phyloP scores from a whole-genome alignment of 2,329 filamentous ascomycete species.

The Alternaria hordeiaustralica region DNA sequence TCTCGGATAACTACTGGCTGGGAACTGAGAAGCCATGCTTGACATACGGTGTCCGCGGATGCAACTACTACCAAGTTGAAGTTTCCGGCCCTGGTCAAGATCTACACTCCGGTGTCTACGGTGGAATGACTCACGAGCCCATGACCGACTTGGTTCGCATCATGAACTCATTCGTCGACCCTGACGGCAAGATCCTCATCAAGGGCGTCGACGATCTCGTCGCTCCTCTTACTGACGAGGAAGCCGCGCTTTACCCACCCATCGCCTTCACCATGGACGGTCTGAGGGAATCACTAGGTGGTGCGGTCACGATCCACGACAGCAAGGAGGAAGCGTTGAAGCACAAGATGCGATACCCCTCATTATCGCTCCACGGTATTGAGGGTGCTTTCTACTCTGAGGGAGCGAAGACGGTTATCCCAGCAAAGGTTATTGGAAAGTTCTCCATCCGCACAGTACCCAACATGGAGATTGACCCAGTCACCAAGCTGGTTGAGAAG shows the following conservation, averaged over 20 bases:
- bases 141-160: constrained; percentile 94
- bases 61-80: constrained; percentile 96
- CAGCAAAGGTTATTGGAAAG: constrained; percentile 96
- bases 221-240: constrained; percentile 83
- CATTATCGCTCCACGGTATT: constrained; percentile 89
- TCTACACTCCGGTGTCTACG: constrained; percentile 95
- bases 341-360: constrained; percentile 95
- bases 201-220: constrained; percentile 95
- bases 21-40: constrained; percentile 98
- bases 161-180: constrained; percentile 83
- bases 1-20: constrained; percentile 99
- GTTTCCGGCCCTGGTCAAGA: constrained; percentile 91
- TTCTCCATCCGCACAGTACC: constrained; percentile 98
- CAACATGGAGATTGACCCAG: constrained; percentile 92
- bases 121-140: constrained; percentile 93
- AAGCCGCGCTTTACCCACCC: constrained; percentile 83
- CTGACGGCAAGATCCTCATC: constrained; percentile 89
- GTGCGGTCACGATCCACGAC: constrained; percentile 82
- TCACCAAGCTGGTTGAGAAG: constrained; percentile 83
- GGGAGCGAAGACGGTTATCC: constrained; percentile 97
- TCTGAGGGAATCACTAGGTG: constrained; percentile 88
- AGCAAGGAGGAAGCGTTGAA: constrained; percentile 94
- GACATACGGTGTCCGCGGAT: constrained; percentile 94
- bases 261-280: constrained; percentile 98
- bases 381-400: constrained; percentile 94